A percentile compares a stretch with the other conserved stretches of the same genome.
Evolutionary conservation across 1,139 yeast species (phyloP).

Genomic region (Suhomyces bribrorum): DNA sequence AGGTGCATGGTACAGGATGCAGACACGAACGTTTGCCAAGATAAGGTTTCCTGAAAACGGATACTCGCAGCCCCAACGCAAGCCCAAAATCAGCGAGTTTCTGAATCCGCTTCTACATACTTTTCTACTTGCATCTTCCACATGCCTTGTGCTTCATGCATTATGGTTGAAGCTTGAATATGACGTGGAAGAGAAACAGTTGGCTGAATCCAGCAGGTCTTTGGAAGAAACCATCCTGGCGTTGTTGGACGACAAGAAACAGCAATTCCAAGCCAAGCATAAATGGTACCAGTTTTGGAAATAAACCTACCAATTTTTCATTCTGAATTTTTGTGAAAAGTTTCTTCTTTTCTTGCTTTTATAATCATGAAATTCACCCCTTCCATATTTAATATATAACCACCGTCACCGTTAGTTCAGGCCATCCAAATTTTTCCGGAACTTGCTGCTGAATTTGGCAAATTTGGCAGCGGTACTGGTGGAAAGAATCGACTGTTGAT

Average conservation of each 20-base stretch:
- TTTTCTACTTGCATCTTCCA: slow-evolving; percentile 42
- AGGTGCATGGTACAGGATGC: background rate
- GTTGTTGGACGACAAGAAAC: slow-evolving; percentile 32
- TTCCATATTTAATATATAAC: background rate
- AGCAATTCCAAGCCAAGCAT: slow-evolving; percentile 18
- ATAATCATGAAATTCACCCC: no score
- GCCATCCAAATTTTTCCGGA: slow-evolving; percentile 22
- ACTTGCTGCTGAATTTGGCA: slow-evolving; percentile 44
- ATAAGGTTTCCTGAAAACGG: slow-evolving; percentile 10
- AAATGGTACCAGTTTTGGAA: slow-evolving; percentile 31
- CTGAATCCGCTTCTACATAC: slow-evolving; percentile 41
- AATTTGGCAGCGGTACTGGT: slow-evolving; percentile 40
- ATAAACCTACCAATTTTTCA: no score
- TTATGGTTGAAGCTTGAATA: slow-evolving; percentile 36
- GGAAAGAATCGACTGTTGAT: slow-evolving; percentile 29
- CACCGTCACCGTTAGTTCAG: slow-evolving; percentile 8
- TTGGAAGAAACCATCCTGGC: slow-evolving; percentile 36
- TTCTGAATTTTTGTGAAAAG: no score
- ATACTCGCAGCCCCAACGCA: slow-evolving; percentile 14
- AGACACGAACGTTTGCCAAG: slow-evolving; percentile 2
- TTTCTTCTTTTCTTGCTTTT: no score
- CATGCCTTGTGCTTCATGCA: slow-evolving; percentile 40
- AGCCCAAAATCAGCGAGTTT: slow-evolving; percentile 42
- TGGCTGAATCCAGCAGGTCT: slow-evolving; percentile 24
- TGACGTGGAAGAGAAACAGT: slow-evolving; percentile 28